Evolutionary conservation across 257 asterid species (phyloP).

Genomic region (Nemophila menziesii): DNA sequence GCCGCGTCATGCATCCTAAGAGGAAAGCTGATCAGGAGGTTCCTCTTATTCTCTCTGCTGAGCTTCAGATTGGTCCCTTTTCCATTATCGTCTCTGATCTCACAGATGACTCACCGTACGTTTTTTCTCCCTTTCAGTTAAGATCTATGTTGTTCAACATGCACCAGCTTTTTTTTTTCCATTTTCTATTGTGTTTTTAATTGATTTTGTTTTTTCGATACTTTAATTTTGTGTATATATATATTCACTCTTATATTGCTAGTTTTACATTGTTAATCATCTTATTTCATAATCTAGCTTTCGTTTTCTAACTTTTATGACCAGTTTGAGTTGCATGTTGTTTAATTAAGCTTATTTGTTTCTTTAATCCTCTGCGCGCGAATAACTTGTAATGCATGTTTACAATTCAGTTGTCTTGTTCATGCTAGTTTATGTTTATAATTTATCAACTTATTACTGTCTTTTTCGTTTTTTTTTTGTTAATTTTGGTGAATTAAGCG

Average conservation of each 20-base stretch:
- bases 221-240: background rate
- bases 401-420: too few relatives aligned
- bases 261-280: too few relatives aligned
- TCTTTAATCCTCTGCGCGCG: too few relatives aligned
- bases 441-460: background rate
- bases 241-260: too few relatives aligned
- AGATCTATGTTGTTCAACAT: background rate
- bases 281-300: too few relatives aligned
- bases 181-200: background rate
- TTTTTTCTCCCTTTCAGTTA: background rate
- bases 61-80: constrained; percentile 51
- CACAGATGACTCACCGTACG: constrained; percentile 48
- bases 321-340: too few relatives aligned
- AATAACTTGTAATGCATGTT: too few relatives aligned
- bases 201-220: background rate
- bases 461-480: background rate
- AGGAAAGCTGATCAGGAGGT: constrained; percentile 86
- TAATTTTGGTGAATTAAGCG: too few relatives aligned
- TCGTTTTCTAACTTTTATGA: too few relatives aligned
- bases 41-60: constrained; percentile 53
- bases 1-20: constrained; percentile 57
- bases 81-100: constrained; percentile 56
- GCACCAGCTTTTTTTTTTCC: background rate
- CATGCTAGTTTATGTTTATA: background rate
- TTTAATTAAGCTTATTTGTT: too few relatives aligned